Evolutionary conservation across 805 yeast species (phyloP).

Genomic region (Dipodascus geniculatus): DNA sequence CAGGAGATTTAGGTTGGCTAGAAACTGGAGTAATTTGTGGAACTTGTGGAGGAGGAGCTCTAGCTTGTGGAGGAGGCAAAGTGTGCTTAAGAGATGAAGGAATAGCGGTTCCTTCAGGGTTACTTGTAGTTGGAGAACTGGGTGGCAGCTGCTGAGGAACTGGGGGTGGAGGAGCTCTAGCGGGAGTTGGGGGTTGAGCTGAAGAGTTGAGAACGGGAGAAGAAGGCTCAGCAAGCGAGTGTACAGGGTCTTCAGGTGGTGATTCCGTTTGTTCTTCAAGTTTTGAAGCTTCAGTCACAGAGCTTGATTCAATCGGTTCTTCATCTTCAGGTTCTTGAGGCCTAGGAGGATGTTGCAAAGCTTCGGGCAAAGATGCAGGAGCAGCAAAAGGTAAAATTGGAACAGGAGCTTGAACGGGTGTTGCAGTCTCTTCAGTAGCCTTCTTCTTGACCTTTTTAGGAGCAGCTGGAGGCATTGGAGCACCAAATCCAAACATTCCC

Average conservation of each 20-base stretch:
- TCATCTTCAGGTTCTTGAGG: background rate
- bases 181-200: background rate
- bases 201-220: background rate
- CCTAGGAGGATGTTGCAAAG: background rate
- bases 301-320: background rate
- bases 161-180: background rate
- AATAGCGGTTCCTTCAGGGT: background rate
- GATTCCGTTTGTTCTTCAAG: background rate
- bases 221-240: background rate
- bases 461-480: background rate
- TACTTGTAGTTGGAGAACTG: background rate
- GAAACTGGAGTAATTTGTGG: constrained; percentile 4
- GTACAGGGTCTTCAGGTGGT: background rate
- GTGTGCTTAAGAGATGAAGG: background rate
- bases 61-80: constrained; percentile 8
- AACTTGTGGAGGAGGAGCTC: constrained; percentile 10
- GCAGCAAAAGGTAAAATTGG: background rate
- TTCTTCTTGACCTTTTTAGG: background rate
- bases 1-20: background rate
- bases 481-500: constrained; percentile 1
- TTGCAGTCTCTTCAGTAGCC: background rate
- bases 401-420: constrained; percentile 2
- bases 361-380: background rate
- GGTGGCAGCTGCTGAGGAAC: background rate
- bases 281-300: background rate